These are phyloP conservation scores for Chlorella sorokiniana DNA, from an alignment of 139 green algal genomes.

Conservation along the genomic window DNA sequence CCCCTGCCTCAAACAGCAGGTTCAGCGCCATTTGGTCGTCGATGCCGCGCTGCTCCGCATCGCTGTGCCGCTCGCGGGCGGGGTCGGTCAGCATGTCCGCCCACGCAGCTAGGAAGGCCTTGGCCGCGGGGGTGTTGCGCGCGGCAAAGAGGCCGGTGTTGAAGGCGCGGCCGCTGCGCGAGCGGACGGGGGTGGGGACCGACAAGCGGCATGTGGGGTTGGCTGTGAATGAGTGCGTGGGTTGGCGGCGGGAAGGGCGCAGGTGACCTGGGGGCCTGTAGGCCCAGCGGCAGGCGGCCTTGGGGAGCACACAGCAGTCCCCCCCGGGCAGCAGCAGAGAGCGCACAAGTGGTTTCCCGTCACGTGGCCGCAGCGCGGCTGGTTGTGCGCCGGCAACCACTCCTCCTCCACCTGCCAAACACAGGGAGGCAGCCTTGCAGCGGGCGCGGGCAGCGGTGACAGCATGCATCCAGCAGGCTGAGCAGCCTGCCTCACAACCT, in stretches of 20 bases:
- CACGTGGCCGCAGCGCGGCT: conserved; percentile 17
- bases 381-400: background rate
- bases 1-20: background rate
- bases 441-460: background rate
- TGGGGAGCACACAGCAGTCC: background rate
- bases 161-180: conserved; percentile 16
- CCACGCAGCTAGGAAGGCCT: conserved; percentile 1
- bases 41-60: background rate
- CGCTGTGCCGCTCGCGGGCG: background rate
- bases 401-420: conserved; percentile 9
- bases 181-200: background rate
- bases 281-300: background rate
- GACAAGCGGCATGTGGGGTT: background rate
- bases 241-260: no score
- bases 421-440: no score
- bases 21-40: conserved; percentile 27
- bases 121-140: background rate
- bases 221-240: background rate
- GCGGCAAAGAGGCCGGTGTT: conserved; percentile 15
- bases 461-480: background rate
- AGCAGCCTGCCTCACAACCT: background rate
- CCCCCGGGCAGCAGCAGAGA: background rate
- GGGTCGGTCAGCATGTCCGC: conserved; percentile 19
- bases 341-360: conserved; percentile 2
- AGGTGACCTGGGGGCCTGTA: background rate